Base-by-base conservation (phyloP, 2,329 filamentous ascomycete genomes). In the Pseudogymnoascus sp. region DNA sequence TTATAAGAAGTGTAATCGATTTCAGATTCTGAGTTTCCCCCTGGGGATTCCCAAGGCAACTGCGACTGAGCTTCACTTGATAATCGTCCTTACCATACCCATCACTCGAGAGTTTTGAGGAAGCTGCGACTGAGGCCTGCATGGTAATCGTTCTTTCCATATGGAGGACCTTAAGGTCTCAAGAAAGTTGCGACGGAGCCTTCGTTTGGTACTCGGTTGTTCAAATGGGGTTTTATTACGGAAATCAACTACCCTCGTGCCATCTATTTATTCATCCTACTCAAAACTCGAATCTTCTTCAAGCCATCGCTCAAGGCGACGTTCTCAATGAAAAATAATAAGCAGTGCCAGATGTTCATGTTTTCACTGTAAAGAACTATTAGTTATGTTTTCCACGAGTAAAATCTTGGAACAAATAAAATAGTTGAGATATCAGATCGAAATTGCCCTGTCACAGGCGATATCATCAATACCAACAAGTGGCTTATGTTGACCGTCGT, bases 401-500 rank as follows among this genome's bases (percentile, higher is more conserved):
- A 60, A 33, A 62, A 57, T n/a, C 60, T 26, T 64, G 60, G 8
- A 62, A 57, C 24, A 47, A 62, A 13, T 35, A 39, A 36, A 58
- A 59, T 59, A 59, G 31, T 26, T 26, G 58, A 64, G 64, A 62
- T 68, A 61, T 72, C 71, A 72, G 71, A 72, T 71, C 68, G 69
- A 73, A 61, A 68, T 54, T 54, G 86, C 87, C 86, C 79, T 86
- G 87, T 90, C 87, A 89, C 78, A 85, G 86, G 86, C 86, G 77
- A 78, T 86, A 79, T 90, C 88, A 89, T 90, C 88, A 91, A 88
- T 77, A 81, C 83, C 78, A 77, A 75, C 69, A 65, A 75, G 78
- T 83, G 79, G 82, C 85, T 54, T 91, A 89, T 87, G 88, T 87
- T 88, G 88, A 91, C 88, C 88, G 88, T 91, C 88, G 88, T 91